These are phyloP conservation scores for Nepenthes mirabilis DNA, from an alignment of 148 eudicot genomes.

Conservation along the genomic window DNA sequence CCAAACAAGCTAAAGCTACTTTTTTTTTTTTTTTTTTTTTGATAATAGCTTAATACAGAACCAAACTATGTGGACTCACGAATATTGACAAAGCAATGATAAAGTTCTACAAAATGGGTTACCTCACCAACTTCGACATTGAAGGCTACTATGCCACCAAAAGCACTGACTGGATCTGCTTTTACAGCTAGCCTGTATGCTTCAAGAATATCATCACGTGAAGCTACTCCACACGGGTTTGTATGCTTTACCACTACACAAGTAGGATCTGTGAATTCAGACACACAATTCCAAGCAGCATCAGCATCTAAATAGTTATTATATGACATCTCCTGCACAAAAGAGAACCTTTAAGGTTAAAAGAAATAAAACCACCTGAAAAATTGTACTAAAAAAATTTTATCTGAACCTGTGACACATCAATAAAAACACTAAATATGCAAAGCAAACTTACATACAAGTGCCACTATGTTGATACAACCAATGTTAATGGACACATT, in stretches of 20 bases:
- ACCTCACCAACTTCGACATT: slow-evolving; percentile 94
- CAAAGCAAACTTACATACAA: too few relatives aligned
- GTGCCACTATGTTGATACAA: too few relatives aligned
- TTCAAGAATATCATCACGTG: slow-evolving; percentile 73
- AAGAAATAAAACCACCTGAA: not conserved
- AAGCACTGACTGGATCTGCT: slow-evolving; percentile 97
- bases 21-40: too few relatives aligned
- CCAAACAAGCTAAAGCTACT: too few relatives aligned
- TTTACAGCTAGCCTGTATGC: slow-evolving; percentile 87
- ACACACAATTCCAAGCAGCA: slow-evolving; percentile 99
- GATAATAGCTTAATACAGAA: too few relatives aligned
- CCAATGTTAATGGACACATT: too few relatives aligned
- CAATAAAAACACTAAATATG: too few relatives aligned
- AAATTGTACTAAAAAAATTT: too few relatives aligned
- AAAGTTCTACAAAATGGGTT: slow-evolving; percentile 2
- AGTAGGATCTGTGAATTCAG: slow-evolving; percentile 79
- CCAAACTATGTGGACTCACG: too few relatives aligned
- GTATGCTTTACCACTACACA: slow-evolving; percentile 97
- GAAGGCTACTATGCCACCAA: slow-evolving; percentile 98
- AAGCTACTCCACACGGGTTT: slow-evolving; percentile 98
- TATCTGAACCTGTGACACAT: too few relatives aligned
- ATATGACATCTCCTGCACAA: slow-evolving; percentile 94
- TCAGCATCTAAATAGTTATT: slow-evolving; percentile 97
- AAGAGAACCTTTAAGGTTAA: not conserved
- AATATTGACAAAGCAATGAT: not conserved